Evolutionary conservation across 2,329 filamentous ascomycete genomes (phyloP).

Genomic region (Fusarium sarcochroum): DNA sequence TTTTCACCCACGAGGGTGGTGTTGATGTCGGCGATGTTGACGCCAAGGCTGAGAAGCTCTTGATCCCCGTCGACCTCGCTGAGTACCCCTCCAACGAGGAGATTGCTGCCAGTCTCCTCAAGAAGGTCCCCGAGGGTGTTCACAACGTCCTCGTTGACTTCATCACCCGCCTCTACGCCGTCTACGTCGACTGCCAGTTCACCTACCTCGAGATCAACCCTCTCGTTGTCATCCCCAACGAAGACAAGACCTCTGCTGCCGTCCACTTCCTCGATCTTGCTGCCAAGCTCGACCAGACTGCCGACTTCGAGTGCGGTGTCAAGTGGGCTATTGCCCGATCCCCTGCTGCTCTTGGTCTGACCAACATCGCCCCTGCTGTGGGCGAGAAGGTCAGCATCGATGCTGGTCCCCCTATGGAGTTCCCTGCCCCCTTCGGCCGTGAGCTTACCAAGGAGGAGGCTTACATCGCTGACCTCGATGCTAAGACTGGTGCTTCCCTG

Average conservation of each 20-base stretch:
- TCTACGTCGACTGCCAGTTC: conserved; percentile 99
- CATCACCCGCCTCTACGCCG: conserved; percentile 97
- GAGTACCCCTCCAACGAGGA: conserved; percentile 97
- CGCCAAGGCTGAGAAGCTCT: conserved; percentile 97
- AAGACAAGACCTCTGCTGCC: conserved; percentile 88
- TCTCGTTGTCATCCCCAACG: conserved; percentile 96
- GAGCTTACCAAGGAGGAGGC: conserved; percentile 99
- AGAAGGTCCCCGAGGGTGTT: conserved; percentile 93
- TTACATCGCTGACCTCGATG: conserved; percentile 98
- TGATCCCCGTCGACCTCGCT: conserved; percentile 94
- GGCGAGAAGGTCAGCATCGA: conserved; percentile 90
- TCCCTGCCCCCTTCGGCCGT: conserved; percentile 98
- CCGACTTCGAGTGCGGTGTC: conserved; percentile 98
- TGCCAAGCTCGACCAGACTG: conserved; percentile 98
- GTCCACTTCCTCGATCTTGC: conserved; percentile 99
- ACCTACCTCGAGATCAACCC: conserved; percentile 99
- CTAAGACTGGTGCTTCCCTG: conserved; percentile 98
- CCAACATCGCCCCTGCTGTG: conserved; percentile 72
- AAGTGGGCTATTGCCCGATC: conserved; percentile 99
- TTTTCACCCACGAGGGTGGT: conserved; percentile 99
- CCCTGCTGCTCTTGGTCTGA: conserved; percentile 87
- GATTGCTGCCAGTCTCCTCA: conserved; percentile 87
- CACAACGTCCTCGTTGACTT: conserved; percentile 99
- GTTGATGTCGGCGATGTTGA: conserved; percentile 99
- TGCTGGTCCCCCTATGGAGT: conserved; percentile 97